phyloP scores from a whole-genome alignment of 441 rosid species.

The Omphalea diandra region DNA sequence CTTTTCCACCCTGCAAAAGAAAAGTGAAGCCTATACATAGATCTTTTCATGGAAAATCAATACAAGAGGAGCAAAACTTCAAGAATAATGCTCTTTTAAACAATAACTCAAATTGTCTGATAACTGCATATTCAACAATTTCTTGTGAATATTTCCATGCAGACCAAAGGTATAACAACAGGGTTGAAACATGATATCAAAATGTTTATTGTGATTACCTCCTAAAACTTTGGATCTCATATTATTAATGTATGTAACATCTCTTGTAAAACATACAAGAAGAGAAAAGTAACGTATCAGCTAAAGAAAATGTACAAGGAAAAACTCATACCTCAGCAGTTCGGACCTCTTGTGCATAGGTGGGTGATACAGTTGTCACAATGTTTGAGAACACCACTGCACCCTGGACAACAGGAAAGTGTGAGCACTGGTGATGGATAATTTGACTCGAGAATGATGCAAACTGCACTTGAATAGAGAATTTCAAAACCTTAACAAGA shows the following conservation, averaged over 20 bases:
- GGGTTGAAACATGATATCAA: not conserved
- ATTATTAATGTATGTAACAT: not conserved
- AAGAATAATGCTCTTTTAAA: not conserved
- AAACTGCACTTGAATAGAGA: not conserved
- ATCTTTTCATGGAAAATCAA: constrained; percentile 12
- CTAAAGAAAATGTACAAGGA: constrained; percentile 9
- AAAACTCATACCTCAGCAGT: constrained; percentile 71
- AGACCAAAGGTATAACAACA: not conserved
- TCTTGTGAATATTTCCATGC: not conserved
- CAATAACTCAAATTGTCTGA: not conserved
- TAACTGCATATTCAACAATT: not conserved
- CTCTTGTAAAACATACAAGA: not conserved
- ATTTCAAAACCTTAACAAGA: constrained; percentile 68
- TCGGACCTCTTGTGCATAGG: constrained; percentile 92
- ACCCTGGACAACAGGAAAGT: constrained; percentile 55
- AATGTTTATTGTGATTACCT: not conserved
- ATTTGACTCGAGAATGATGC: constrained; percentile 6
- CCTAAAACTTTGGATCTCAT: not conserved
- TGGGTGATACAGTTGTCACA: constrained; percentile 96
- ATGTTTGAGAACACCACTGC: constrained; percentile 94
- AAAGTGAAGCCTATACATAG: constrained; percentile 4
- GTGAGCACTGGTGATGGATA: constrained; percentile 11
- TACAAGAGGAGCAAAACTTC: not conserved
- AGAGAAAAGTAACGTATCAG: not conserved
- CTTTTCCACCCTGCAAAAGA: constrained; percentile 76